A percentile compares a stretch with the other conserved stretches of the same genome.
These are phyloP conservation scores for Boletus sp. DNA, from an alignment of 1,284 basidiomycete genomes.

Conservation along the genomic window DNA sequence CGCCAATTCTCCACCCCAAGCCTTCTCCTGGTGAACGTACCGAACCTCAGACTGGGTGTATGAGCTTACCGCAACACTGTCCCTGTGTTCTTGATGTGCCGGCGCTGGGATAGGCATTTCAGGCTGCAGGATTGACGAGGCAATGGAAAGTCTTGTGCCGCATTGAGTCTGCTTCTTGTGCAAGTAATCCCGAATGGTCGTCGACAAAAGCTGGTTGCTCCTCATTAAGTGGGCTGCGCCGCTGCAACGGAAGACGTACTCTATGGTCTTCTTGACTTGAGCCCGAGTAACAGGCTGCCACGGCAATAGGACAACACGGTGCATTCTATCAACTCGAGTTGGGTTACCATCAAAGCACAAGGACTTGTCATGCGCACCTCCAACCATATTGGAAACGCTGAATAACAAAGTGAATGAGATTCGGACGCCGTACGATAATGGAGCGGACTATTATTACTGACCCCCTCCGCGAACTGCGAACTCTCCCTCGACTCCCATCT, in stretches of 20 bases:
- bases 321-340: conserved; percentile 51
- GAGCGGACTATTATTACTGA: conserved; percentile 37
- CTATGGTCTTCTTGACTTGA: conserved; percentile 75
- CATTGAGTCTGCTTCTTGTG: conserved; percentile 49
- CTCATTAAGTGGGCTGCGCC: conserved; percentile 7
- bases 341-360: conserved; percentile 1
- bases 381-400: conserved; percentile 80
- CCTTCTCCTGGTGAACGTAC: conserved; percentile 33
- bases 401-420: conserved; percentile 12
- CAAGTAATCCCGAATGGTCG: conserved; percentile 65
- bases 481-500: conserved; percentile 63
- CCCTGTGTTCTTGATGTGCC: conserved; percentile 32
- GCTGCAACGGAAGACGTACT: conserved; percentile 39
- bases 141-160: conserved; percentile 23
- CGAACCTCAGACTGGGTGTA: conserved; percentile 29
- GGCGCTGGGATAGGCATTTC: conserved; percentile 33
- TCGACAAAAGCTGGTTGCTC: conserved; percentile 52
- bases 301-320: conserved; percentile 73
- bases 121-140: conserved; percentile 28
- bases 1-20: conserved; percentile 28
- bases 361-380: conserved; percentile 45
- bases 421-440: background rate
- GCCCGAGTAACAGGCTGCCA: conserved; percentile 79
- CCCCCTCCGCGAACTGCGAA: conserved; percentile 69
- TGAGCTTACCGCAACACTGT: conserved; percentile 33